Base-by-base conservation (phyloP, 2,329 filamentous ascomycete species). In the Pseudonectria buxi region DNA sequence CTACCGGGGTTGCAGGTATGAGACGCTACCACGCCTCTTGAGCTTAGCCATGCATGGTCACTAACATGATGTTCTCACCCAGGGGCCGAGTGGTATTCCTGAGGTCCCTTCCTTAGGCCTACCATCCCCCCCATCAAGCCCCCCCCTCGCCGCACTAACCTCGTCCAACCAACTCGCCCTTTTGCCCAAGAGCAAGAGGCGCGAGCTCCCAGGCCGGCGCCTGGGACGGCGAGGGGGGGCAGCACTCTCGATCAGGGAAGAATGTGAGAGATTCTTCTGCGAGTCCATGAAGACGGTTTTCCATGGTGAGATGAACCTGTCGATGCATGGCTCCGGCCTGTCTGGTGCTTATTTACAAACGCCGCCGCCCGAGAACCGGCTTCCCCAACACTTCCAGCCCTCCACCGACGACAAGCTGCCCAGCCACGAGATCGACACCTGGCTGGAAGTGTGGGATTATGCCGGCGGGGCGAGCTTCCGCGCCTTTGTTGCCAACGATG, bases 261-360 rank as follows among this genome's bases (percentile, higher is more conserved):
- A 95, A 86, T 94, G 89, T 95, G 89, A 95, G 88, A 95, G 89
- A 76, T 90, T 95, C 83, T 94, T 95, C 79, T 95, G 89, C 72
- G 87, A 90, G 83, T 83, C 81, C 76, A 86, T 95, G 81, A 84
- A 78, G 71, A 72, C 81, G 72, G 83, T 86, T 73, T 95, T 95
- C 80, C 85, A 83, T 76, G 89, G 86, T 94, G 88, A 94, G 87
- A 81, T 83, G 84, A 81, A 80, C 69, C 65, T 70, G 74, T 76
- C 68, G 64, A 68, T 70, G 72, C 74, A 80, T 78, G 83, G 78
- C 83, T 90, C 86, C 78, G 78, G 83, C 78, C 82, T 83, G 76
- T 80, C 84, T 79, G 81, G 78, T 90, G 78, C 81, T 68, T 58
- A 64, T 55, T 56, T 67, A 50, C 67, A 67, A 48, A 76, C 72